These are phyloP conservation scores for Mycena maculata DNA, from an alignment of 768 basidiomycete genomes.

Conservation along the genomic window DNA sequence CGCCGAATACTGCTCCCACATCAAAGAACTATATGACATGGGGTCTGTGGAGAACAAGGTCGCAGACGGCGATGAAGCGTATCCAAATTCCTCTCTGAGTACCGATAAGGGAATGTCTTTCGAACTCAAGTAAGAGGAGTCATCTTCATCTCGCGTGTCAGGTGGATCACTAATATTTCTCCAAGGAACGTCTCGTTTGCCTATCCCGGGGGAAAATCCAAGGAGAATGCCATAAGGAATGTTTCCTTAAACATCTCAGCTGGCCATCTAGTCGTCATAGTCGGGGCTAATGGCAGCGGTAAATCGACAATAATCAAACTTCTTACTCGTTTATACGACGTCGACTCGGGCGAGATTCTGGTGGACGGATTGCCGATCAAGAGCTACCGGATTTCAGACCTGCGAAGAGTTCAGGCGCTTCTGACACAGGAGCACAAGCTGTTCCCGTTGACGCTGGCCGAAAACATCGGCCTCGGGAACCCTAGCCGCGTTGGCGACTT, in stretches of 20 bases:
- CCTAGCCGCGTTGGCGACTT: neutral
- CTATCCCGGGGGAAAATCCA: slow-evolving; percentile 44
- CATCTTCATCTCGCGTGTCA: neutral
- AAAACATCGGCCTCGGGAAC: slow-evolving; percentile 52
- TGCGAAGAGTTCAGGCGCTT: slow-evolving; percentile 47
- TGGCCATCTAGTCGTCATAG: slow-evolving; percentile 47
- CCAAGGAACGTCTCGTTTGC: slow-evolving; percentile 52
- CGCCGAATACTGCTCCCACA: slow-evolving; percentile 13
- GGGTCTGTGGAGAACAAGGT: slow-evolving; percentile 37
- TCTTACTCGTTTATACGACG: slow-evolving; percentile 47
- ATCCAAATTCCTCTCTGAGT: slow-evolving; percentile 35
- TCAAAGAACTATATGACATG: slow-evolving; percentile 37
- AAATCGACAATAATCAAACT: slow-evolving; percentile 49
- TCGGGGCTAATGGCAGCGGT: slow-evolving; percentile 50
- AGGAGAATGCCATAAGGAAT: slow-evolving; percentile 32
- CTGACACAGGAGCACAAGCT: slow-evolving; percentile 51
- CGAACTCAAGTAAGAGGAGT: slow-evolving; percentile 10
- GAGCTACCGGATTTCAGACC: slow-evolving; percentile 41
- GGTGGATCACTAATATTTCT: neutral
- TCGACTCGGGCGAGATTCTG: slow-evolving; percentile 41
- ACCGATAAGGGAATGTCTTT: slow-evolving; percentile 27
- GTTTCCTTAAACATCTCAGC: slow-evolving; percentile 43
- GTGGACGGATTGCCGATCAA: slow-evolving; percentile 47
- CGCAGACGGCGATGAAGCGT: slow-evolving; percentile 39
- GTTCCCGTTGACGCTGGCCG: slow-evolving; percentile 49